Percentiles rank a stretch among this genome's conserved stretches.
Conservation (phyloP, 441 rosid species). For the Pelargonium cotyledonis region DNA sequence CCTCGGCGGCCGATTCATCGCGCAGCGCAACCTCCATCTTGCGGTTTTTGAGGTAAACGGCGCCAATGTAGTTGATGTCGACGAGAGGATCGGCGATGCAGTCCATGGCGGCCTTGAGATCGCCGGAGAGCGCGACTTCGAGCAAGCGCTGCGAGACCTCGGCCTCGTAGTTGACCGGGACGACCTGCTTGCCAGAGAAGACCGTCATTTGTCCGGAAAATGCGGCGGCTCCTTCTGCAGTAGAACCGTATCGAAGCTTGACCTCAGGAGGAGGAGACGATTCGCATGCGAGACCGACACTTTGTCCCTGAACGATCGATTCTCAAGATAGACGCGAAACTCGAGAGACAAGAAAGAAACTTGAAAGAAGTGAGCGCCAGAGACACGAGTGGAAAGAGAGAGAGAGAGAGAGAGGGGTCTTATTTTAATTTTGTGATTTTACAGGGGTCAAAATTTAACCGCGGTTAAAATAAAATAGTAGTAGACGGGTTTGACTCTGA, state of each 20-base stretch:
- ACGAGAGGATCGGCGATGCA: conserved; percentile 60
- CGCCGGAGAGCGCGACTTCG: conserved; percentile 59
- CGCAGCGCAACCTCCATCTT: conserved; percentile 57
- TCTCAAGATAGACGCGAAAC: conserved; percentile 28
- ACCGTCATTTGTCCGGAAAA: conserved; percentile 48
- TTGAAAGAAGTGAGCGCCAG: conserved; percentile 66
- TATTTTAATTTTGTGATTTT: conserved; percentile 20
- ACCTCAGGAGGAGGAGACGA: background rate
- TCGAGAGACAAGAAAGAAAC: conserved; percentile 32
- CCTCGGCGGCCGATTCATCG: conserved; percentile 59
- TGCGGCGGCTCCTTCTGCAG: background rate
- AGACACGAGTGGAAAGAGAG: conserved; percentile 15
- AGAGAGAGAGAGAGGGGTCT: conserved; percentile 23
- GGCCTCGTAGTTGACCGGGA: conserved; percentile 78
- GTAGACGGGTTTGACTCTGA: background rate
- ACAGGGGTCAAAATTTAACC: conserved; percentile 15
- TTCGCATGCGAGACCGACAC: conserved; percentile 11
- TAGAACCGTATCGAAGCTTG: conserved; percentile 12
- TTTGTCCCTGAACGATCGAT: background rate
- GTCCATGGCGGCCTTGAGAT: conserved; percentile 47
- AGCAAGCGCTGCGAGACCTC: conserved; percentile 86
- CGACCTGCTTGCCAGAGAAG: conserved; percentile 79
- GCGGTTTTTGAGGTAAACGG: conserved; percentile 60
- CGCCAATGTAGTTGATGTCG: conserved; percentile 82
- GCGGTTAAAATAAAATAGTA: background rate